Evolutionary conservation across 176 grass and related monocot genomes (phyloP), one percentile per base, ranked within the genome.

Genomic region (Eragrostis curvula): DNA sequence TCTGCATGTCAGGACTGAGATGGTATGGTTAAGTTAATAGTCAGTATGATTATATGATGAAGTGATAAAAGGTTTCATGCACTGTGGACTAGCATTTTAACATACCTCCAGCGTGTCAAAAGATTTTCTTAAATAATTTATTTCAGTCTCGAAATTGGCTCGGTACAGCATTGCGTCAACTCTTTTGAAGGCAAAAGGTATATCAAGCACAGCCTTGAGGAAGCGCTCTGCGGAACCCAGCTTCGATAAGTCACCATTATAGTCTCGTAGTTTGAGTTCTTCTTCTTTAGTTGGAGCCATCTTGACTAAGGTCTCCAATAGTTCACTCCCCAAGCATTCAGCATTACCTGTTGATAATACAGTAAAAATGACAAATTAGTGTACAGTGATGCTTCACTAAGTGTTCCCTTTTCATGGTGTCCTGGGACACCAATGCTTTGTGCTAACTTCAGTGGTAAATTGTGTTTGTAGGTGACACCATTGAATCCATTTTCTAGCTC

Each of bases 271-370:
- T 87, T 88, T 94, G 24, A 94, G 74, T 83, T 99, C 96, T 85
- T 99, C 96, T 73, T 99, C 96, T 86, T 96, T 99, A 28, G 96
- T 99, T 28, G 96, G 93, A 55, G 96, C 93, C 96, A 99, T 99
- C 70, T 99, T 99, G 36, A 96, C 93, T 78, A 99, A 74, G n/a
- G 96, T 99, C 89, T 99, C 96, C 87, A 99, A 82, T 71, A 99
- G 93, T 73, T 99, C 96, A 74, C 85, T 73, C 73, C 96, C 96
- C 71, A 99, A 80, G 66, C 80, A 96, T 79, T 96, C 93, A 56
- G 89, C 82, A 77, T 92, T 96, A 27, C 96, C 96, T 99, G 89
- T 87, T 87, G 60, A 80, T 57, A 64, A 50, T 65, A 77, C 28
- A 68, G 48, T 41, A 48, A 7, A 77, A 76, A 76, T 27, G 67